A percentile compares a stretch with the other conserved stretches of the same genome.
Conservation (phyloP, 331 rosid species). For the Cydonia oblonga region DNA sequence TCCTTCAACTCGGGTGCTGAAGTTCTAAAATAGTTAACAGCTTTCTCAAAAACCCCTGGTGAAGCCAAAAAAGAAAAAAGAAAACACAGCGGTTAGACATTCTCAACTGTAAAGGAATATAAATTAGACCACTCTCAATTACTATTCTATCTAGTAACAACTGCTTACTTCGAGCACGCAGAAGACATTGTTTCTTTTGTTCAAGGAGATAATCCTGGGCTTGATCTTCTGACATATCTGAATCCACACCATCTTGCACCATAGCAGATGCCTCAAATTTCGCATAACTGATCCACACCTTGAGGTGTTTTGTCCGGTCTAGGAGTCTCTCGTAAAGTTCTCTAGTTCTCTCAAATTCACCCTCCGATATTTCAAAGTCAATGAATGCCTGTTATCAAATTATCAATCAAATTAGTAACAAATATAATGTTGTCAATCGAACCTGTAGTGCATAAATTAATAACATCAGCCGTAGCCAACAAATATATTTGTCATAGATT, state of each 20-base stretch:
- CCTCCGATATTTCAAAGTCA: constrained; percentile 77
- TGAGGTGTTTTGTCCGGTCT: constrained; percentile 89
- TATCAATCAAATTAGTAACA: neutral
- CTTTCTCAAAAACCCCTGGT: constrained; percentile 74
- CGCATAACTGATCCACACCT: constrained; percentile 82
- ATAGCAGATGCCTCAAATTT: constrained; percentile 72
- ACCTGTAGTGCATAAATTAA: neutral
- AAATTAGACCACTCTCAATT: neutral
- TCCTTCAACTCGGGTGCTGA: constrained; percentile 79
- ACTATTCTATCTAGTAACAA: neutral
- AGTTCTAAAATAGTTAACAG: constrained; percentile 57
- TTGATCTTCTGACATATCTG: constrained; percentile 25
- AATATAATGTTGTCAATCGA: neutral
- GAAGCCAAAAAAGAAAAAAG: neutral
- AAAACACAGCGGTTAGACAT: constrained; percentile 3
- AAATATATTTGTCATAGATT: neutral
- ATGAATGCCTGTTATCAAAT: constrained; percentile 56
- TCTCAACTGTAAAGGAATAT: neutral
- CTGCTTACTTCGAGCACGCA: constrained; percentile 61
- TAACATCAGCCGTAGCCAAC: neutral
- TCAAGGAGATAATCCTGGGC: constrained; percentile 16
- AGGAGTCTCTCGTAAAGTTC: constrained; percentile 72
- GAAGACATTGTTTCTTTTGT: constrained; percentile 45
- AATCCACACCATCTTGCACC: constrained; percentile 15
- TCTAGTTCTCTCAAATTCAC: constrained; percentile 74